These are phyloP conservation scores for Nemania serpens DNA, from an alignment of 2,329 filamentous ascomycete species.

Conservation along the genomic window DNA sequence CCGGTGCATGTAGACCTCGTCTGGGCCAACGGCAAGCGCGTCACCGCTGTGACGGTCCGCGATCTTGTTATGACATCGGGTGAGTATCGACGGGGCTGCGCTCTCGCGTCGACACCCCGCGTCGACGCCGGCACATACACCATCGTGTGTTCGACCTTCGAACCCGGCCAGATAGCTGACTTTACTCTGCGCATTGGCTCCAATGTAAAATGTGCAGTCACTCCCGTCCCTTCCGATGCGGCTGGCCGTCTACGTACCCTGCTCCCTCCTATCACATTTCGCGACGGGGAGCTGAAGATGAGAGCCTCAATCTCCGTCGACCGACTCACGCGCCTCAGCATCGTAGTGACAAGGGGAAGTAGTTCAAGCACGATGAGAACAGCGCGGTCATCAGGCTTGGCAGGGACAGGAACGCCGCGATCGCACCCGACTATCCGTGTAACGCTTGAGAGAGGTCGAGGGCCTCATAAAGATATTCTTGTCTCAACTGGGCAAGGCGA, in stretches of 20 bases:
- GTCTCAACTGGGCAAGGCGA: constrained; percentile 69
- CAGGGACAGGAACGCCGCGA: constrained; percentile 35
- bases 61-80: constrained; percentile 83
- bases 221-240: constrained; percentile 69
- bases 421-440: constrained; percentile 61
- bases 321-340: constrained; percentile 64
- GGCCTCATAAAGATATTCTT: constrained; percentile 68
- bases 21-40: constrained; percentile 74
- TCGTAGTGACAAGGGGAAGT: constrained; percentile 50
- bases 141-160: constrained; percentile 88
- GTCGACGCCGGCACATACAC: constrained; percentile 80
- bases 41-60: constrained; percentile 70
- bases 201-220: constrained; percentile 58
- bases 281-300: constrained; percentile 39
- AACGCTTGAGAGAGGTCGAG: constrained; percentile 73
- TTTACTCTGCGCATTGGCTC: constrained; percentile 79
- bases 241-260: constrained; percentile 73
- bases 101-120: constrained; percentile 64
- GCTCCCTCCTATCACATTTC: constrained; percentile 59
- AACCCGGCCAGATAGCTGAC: constrained; percentile 73
- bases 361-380: constrained; percentile 26
- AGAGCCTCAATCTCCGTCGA: constrained; percentile 47
- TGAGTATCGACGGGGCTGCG: constrained; percentile 84
- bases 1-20: constrained; percentile 85
- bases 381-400: constrained; percentile 31